These are phyloP conservation scores for Eimeria acervulina DNA, from an alignment of 169 alveolate species.

Conservation along the genomic window DNA sequence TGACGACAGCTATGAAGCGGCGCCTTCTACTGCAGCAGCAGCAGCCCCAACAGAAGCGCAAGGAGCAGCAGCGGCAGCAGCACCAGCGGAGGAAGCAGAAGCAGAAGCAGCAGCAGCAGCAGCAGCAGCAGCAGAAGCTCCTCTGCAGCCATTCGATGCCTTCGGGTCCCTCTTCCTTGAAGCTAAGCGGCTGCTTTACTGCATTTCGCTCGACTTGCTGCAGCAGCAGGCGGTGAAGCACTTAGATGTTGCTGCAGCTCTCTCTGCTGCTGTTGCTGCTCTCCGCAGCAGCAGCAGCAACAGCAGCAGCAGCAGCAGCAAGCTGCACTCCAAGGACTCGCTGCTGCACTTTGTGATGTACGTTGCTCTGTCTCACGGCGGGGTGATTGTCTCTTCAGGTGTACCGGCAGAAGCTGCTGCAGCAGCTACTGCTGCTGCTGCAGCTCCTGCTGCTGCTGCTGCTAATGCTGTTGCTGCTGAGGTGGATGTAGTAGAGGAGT, in stretches of 20 bases:
- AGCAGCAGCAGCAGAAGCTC: conserved; percentile 36
- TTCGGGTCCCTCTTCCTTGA: conserved; percentile 38
- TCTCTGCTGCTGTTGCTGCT: conserved; percentile 56
- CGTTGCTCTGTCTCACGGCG: conserved; percentile 30
- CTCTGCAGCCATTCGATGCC: conserved; percentile 49
- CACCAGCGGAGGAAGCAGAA: conserved; percentile 39
- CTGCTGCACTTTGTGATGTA: conserved; percentile 47
- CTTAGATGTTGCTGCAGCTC: conserved; percentile 32
- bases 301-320: conserved; percentile 64
- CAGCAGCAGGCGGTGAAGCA: conserved; percentile 77
- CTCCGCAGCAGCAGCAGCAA: conserved; percentile 52
- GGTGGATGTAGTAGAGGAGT: conserved; percentile 16
- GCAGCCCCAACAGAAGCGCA: background rate
- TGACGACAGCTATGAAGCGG: no score
- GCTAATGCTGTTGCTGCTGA: conserved; percentile 15
- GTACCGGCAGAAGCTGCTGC: conserved; percentile 48
- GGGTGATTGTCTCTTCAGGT: conserved; percentile 40
- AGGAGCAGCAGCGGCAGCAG: background rate
- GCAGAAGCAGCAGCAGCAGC: conserved; percentile 68
- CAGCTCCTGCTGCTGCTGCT: background rate
- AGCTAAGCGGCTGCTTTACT: background rate
- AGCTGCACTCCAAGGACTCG: conserved; percentile 12
- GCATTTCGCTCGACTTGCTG: conserved; percentile 68
- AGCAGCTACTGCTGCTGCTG: conserved; percentile 2
- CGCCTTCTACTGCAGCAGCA: no score